phyloP scores from a whole-genome alignment of 257 asterid genomes.

The Coffea canephora region DNA sequence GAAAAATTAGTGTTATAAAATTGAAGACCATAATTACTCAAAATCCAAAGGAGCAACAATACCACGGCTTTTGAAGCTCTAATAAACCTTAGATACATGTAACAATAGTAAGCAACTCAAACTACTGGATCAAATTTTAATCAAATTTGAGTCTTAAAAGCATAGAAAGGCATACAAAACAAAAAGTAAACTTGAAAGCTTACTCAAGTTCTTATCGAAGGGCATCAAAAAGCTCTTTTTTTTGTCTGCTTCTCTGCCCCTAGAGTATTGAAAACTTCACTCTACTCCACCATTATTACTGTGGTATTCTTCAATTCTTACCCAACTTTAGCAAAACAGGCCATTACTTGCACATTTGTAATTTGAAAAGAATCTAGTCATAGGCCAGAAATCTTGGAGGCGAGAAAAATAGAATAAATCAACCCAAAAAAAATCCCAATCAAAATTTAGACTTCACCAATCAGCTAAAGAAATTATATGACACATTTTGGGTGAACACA shows the following conservation, averaged over 20 bases:
- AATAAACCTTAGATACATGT: no score
- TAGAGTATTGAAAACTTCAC: constrained; percentile 86
- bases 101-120: no score
- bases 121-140: no score
- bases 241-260: constrained; percentile 95
- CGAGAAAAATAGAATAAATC: no score
- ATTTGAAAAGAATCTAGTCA: no score
- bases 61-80: neutral
- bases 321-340: constrained; percentile 10
- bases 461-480: no score
- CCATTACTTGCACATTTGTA: no score
- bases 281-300: constrained; percentile 94
- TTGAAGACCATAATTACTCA: neutral
- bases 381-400: no score
- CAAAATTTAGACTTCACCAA: no score
- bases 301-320: constrained; percentile 85
- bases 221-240: constrained; percentile 84
- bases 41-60: neutral
- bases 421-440: no score
- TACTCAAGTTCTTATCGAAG: constrained; percentile 93
- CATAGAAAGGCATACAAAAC: neutral
- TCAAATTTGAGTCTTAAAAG: neutral
- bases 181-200: constrained; percentile 19
- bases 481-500: no score
- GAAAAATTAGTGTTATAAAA: neutral